phyloP scores from a whole-genome alignment of 1,284 basidiomycete genomes.

The Rhizoctonia solani region DNA sequence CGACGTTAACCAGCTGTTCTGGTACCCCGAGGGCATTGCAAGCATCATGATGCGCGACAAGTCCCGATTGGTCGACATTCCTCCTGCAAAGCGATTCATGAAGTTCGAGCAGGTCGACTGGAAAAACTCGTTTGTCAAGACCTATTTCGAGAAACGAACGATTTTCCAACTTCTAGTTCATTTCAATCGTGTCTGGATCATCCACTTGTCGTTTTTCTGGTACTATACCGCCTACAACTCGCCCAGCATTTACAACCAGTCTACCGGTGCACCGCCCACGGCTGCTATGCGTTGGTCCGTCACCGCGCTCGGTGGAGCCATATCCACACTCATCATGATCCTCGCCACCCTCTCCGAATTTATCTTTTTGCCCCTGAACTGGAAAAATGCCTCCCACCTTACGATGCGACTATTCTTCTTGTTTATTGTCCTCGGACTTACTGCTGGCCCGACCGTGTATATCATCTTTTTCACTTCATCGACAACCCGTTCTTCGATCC shows the following conservation, averaged over 20 bases:
- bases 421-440: conserved; percentile 79
- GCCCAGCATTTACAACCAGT: conserved; percentile 80
- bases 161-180: conserved; percentile 93
- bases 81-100: conserved; percentile 89
- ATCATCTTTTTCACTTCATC: conserved; percentile 65
- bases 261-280: conserved; percentile 57
- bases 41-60: conserved; percentile 88
- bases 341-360: conserved; percentile 90
- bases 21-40: conserved; percentile 98
- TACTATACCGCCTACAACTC: conserved; percentile 94
- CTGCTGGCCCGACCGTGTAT: conserved; percentile 89
- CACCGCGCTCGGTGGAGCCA: conserved; percentile 86
- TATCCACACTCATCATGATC: conserved; percentile 92
- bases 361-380: conserved; percentile 93
- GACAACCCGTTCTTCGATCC: conserved; percentile 54
- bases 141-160: conserved; percentile 92
- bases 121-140: conserved; percentile 94
- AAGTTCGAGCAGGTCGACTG: conserved; percentile 93
- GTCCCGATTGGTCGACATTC: conserved; percentile 86
- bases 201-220: conserved; percentile 89
- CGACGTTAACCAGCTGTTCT: conserved; percentile 98
- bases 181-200: conserved; percentile 96
- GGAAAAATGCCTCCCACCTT: conserved; percentile 96
- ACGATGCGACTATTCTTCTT: conserved; percentile 86
- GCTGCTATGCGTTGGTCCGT: conserved; percentile 86